Evolutionary conservation across 2,329 filamentous ascomycete species (phyloP), one percentile per base, ranked within the genome.

Genomic region (Camillea tinctor): DNA sequence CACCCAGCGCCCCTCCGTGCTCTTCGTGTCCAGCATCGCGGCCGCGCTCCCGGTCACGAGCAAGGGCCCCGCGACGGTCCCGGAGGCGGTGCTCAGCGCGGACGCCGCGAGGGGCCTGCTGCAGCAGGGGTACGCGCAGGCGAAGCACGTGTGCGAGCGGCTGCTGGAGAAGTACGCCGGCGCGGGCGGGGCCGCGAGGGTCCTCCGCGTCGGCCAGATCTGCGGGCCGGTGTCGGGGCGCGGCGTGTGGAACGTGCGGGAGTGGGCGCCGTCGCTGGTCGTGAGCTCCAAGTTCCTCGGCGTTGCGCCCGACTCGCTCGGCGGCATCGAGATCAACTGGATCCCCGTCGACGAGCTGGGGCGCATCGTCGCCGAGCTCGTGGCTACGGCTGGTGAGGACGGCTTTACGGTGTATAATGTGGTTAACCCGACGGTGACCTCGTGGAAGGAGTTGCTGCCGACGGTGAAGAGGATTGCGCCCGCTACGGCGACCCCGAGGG

Each of bases 21-120:
- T 67, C 20, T 68, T 71, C 59, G 60, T 71, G 3, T 71, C 68
- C 4, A 71, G 69, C 56, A 69, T 71, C 50, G 58, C 64, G 7
- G 69, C 68, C 13, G 65, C 61, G 0, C 63, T 66, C 36, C 60
- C 59, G 52, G 53, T 53, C 13, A 44, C 22, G 19, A 52, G 51
- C 17, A 13, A 59, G 26, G 26, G 26, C 11, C 21, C 19, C 13
- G 30, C 57, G 17, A 49, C 57, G 2, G 62, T 70, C 1, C 64
- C 65, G 2, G 67, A 70, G 58, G 63, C 56, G 11, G 60, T 71
- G 15, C 58, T 68, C 20, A 54, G 58, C 13, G 52, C 59, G 19
- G 61, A 63, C 4, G 49, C 56, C 22, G 57, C 58, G 2, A 55
- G 22, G 53, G 7, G 52, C 23, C 59, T 68, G 21, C 53, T 64